Percentiles rank a stretch among this genome's conserved stretches.
These are phyloP conservation scores for Lactifluus pinguis DNA, from an alignment of 768 basidiomycete species.

Conservation along the genomic window DNA sequence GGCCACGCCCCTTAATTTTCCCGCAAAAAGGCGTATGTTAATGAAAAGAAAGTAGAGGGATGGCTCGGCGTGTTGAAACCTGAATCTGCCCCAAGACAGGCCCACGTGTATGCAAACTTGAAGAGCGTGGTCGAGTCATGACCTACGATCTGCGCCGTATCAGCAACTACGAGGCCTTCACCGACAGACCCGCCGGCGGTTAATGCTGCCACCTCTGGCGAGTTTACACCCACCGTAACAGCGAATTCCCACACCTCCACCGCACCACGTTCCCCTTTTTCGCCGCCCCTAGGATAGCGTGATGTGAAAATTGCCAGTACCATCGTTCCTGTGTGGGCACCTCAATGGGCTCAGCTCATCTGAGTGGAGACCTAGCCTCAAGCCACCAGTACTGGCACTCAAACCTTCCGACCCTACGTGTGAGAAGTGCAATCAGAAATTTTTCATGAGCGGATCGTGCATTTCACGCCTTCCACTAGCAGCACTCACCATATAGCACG, in stretches of 20 bases:
- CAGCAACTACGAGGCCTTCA: not conserved
- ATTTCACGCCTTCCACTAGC: too few species aligned
- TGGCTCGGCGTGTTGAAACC: not conserved
- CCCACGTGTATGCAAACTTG: not conserved
- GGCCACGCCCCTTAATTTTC: not conserved
- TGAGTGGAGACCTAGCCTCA: too few species aligned
- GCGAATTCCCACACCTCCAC: not conserved
- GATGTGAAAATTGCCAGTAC: not conserved
- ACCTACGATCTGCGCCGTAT: not conserved
- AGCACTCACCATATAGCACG: not conserved
- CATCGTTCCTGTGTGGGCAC: not conserved
- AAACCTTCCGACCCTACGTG: not conserved
- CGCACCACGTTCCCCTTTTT: not conserved
- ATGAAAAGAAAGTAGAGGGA: not conserved
- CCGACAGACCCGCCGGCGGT: not conserved
- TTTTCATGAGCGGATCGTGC: not conserved
- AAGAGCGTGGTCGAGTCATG: not conserved
- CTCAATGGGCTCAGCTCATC: not conserved
- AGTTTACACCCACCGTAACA: not conserved
- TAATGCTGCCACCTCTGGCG: not conserved
- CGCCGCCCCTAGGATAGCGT: not conserved
- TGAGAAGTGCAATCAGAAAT: not conserved
- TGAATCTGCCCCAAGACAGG: not conserved
- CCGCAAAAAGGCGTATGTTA: not conserved
- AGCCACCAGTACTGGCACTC: too few species aligned